Percentiles rank a stretch among this genome's conserved stretches.
Evolutionary conservation across 75 land plant genomes (phyloP).

Genomic region (Ceratopteris richardii): DNA sequence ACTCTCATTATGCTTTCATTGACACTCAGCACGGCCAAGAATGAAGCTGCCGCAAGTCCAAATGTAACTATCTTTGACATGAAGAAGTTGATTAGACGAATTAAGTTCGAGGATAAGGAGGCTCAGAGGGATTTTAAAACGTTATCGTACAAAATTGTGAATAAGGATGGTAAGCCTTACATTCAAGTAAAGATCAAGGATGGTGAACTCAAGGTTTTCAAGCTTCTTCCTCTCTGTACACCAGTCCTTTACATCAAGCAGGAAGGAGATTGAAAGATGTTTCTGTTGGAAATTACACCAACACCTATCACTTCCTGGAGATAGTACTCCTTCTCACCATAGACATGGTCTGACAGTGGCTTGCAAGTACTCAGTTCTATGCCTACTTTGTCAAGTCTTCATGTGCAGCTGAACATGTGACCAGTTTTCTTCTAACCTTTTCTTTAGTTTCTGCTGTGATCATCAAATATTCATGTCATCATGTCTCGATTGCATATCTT

Average conservation of each 20-base stretch:
- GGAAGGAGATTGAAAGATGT: too few relatives aligned
- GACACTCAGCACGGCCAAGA: slow-evolving; percentile 74
- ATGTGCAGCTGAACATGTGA: slow-evolving; percentile 35
- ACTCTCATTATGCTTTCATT: too few relatives aligned
- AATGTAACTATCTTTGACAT: slow-evolving; percentile 78
- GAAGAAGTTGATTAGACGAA: slow-evolving; percentile 67
- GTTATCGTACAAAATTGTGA: slow-evolving; percentile 75
- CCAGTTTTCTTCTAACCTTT: slow-evolving; percentile 44
- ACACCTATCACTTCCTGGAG: too few relatives aligned
- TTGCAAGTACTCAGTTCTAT: too few relatives aligned
- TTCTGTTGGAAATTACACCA: too few relatives aligned
- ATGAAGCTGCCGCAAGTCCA: slow-evolving; percentile 69
- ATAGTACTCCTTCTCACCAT: too few relatives aligned
- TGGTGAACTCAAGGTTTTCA: slow-evolving; percentile 68
- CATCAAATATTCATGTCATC: slow-evolving; percentile 26
- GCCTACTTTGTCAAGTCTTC: too few relatives aligned
- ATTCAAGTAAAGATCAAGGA: slow-evolving; percentile 71
- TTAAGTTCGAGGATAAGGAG: slow-evolving; percentile 79
- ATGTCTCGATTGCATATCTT: slow-evolving; percentile 38
- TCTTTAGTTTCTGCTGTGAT: neutral
- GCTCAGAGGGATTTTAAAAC: slow-evolving; percentile 82
- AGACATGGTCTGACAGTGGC: too few relatives aligned
- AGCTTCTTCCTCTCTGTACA: too few relatives aligned
- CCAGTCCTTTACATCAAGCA: too few relatives aligned
- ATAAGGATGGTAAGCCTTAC: slow-evolving; percentile 84